These are phyloP conservation scores for Truncatella angustata DNA, from an alignment of 2,329 filamentous ascomycete genomes.

Conservation along the genomic window DNA sequence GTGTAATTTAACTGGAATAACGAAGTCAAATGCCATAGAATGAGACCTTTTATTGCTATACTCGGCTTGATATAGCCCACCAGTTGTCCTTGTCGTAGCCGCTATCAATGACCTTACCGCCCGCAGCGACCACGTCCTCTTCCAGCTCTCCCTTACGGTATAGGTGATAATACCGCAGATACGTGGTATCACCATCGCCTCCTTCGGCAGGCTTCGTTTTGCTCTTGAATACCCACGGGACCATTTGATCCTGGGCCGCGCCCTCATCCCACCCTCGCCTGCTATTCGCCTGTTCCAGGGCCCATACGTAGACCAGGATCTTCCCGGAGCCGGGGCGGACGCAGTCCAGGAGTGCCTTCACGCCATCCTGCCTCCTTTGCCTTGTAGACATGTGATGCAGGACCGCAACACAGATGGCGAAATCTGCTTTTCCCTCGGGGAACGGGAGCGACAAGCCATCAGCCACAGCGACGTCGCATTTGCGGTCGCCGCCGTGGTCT, in stretches of 20 bases:
- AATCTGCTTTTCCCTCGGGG: constrained; percentile 61
- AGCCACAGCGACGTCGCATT: constrained; percentile 71
- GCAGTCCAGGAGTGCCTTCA: constrained; percentile 68
- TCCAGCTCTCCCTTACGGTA: constrained; percentile 87
- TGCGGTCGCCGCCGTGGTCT: constrained; percentile 29
- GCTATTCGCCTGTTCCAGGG: constrained; percentile 84
- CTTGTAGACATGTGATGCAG: constrained; percentile 88
- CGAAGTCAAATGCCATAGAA: background rate
- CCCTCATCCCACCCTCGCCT: constrained; percentile 85
- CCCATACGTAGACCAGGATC: constrained; percentile 90
- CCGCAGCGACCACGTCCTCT: constrained; percentile 69
- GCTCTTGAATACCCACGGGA: constrained; percentile 80
- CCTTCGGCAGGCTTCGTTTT: constrained; percentile 18
- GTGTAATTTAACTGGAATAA: no score
- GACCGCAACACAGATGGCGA: constrained; percentile 91
- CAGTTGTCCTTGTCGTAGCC: constrained; percentile 98
- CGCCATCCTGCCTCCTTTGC: constrained; percentile 68
- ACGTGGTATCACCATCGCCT: constrained; percentile 50
- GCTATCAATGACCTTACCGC: constrained; percentile 71
- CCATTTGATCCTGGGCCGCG: constrained; percentile 85
- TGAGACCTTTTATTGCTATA: background rate
- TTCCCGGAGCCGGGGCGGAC: constrained; percentile 62
- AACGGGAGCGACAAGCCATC: constrained; percentile 85
- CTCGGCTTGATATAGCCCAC: constrained; percentile 72
- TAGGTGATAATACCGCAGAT: constrained; percentile 91